Conservation (phyloP, 352 stramenopile species). For the Pythium apleroticum region DNA sequence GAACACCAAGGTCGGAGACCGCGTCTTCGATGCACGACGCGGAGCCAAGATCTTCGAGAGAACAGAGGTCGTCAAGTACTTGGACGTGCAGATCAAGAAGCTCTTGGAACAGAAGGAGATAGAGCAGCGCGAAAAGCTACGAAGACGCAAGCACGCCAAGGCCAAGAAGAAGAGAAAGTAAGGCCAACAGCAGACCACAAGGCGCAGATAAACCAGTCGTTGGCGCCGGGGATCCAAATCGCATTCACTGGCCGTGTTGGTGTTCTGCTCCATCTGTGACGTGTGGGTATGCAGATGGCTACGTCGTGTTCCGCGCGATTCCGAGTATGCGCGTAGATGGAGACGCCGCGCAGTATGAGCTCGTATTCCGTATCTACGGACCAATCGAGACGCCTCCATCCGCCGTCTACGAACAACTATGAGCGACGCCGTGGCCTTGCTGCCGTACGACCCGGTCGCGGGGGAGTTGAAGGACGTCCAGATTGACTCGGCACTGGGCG, state of each 20-base stretch:
- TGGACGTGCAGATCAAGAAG: conserved; percentile 23
- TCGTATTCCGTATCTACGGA: not conserved
- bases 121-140: conserved; percentile 24
- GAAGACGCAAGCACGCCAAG: conserved; percentile 25
- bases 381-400: not conserved
- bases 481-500: not conserved
- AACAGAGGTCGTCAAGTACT: conserved; percentile 12
- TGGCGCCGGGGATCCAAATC: no score
- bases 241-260: no score
- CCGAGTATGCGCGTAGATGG: not conserved
- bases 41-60: conserved; percentile 20
- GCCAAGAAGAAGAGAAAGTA: conserved; percentile 25
- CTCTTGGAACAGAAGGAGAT: conserved; percentile 19
- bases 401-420: not conserved
- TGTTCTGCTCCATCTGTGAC: no score
- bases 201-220: no score
- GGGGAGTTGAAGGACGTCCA: not conserved
- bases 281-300: no score
- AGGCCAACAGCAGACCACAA: not conserved
- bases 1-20: conserved; percentile 19
- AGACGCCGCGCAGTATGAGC: not conserved
- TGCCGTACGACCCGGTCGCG: not conserved
- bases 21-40: conserved; percentile 23
- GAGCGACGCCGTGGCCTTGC: no score
- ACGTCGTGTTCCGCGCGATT: not conserved